These are phyloP conservation scores for Emydomyces testavorans DNA, from an alignment of 2,329 filamentous ascomycete species.

Conservation along the genomic window DNA sequence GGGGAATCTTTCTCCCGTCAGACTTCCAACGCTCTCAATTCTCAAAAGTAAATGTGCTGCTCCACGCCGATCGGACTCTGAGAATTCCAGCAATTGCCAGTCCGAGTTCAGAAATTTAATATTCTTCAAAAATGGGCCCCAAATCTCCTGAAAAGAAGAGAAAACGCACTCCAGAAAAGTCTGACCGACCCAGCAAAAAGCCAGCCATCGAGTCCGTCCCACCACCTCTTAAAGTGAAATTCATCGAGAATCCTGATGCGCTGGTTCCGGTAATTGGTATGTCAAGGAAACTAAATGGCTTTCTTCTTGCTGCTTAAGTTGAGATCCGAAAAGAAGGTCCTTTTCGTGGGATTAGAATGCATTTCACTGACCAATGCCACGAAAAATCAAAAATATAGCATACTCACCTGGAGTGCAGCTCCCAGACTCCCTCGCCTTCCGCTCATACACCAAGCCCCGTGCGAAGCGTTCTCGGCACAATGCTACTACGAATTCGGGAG, in stretches of 20 bases:
- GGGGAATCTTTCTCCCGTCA: constrained; percentile 8
- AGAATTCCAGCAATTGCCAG: no score
- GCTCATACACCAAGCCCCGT: constrained; percentile 42
- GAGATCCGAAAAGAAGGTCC: no score
- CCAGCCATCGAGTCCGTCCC: constrained; percentile 30
- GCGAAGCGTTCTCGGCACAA: constrained; percentile 22
- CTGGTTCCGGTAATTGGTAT: constrained; percentile 42
- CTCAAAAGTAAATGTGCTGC: no score
- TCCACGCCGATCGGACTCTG: no score
- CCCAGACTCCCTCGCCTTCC: constrained; percentile 25
- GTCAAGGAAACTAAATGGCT: no score
- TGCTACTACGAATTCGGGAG: constrained; percentile 26
- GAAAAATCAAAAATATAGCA: no score
- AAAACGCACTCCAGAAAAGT: constrained; percentile 38
- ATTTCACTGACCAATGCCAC: no score
- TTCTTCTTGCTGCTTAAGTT: no score
- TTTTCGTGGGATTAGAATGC: no score
- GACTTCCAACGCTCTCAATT: not conserved
- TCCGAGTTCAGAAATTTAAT: no score
- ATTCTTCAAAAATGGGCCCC: constrained; percentile 23
- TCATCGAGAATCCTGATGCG: constrained; percentile 38
- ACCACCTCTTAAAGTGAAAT: constrained; percentile 35
- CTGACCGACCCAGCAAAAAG: constrained; percentile 40
- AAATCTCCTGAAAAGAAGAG: constrained; percentile 39
- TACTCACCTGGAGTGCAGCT: constrained; percentile 21